Conservation (phyloP, 495 filamentous ascomycete genomes). For the Chaetomidium leptoderma region DNA sequence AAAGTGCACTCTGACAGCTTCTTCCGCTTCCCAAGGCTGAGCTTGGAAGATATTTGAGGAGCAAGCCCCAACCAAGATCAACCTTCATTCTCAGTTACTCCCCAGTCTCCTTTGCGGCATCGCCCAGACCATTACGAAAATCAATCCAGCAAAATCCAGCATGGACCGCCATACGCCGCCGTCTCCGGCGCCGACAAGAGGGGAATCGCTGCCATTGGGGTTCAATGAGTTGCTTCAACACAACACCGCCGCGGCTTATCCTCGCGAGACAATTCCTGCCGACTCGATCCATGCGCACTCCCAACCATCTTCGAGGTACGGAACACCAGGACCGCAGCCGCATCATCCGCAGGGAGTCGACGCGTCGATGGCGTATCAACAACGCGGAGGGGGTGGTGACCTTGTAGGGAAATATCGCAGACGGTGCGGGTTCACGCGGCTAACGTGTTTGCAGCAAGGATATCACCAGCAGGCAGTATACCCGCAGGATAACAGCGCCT, state of each 20-base stretch:
- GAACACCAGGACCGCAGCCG: slow-evolving; percentile 35
- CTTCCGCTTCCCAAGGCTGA: background rate
- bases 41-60: background rate
- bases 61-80: background rate
- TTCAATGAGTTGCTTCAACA: slow-evolving; percentile 49
- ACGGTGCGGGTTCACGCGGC: background rate
- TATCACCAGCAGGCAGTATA: slow-evolving; percentile 39
- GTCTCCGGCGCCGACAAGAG: slow-evolving; percentile 41
- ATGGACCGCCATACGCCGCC: slow-evolving; percentile 39
- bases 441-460: slow-evolving; percentile 26
- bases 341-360: slow-evolving; percentile 22
- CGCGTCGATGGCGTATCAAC: slow-evolving; percentile 27
- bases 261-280: slow-evolving; percentile 22
- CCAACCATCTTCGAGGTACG: slow-evolving; percentile 42
- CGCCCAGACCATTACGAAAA: background rate
- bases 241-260: slow-evolving; percentile 38
- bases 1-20: no score
- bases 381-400: slow-evolving; percentile 23
- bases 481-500: slow-evolving; percentile 31
- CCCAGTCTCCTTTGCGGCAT: background rate
- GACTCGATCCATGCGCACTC: slow-evolving; percentile 35
- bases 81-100: background rate
- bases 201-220: slow-evolving; percentile 40
- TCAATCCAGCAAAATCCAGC: background rate
- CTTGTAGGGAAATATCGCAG: slow-evolving; percentile 14